Evolutionary conservation across 768 basidiomycete species (phyloP), one percentile per base, ranked within the genome.

Genomic region (Russula foetens): DNA sequence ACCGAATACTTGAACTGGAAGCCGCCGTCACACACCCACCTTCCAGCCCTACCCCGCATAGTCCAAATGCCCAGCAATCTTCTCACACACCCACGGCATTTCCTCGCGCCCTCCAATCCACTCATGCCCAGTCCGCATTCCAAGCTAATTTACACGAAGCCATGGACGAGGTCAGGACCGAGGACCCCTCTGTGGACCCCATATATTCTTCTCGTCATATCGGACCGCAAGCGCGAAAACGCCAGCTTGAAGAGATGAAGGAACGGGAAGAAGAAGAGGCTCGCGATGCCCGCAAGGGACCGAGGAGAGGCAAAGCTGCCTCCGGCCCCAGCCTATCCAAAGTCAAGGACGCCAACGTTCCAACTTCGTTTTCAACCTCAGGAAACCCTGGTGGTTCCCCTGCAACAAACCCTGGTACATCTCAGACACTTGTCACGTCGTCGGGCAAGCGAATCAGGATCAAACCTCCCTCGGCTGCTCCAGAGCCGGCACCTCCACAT

Each of bases 1-100:
- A 84, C 63, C 82, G 84, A 28, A 84, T 88, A 63, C 74, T 77
- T 61, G 85, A 84, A 60, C 76, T 87, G 29, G 83, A 87, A 68
- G 69, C 56, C 29, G 65, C 62, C 55, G 66, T 66, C 67, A 29
- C 76, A 75, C 58, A 71, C 74, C 29, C 74, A 70, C 54, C 66
- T 69, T 19, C 50, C 56, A 65, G 51, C 68, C 65, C 67, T 31
- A 26, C 51, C 24, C 56, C 56, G 15, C 60, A 53, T 29, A 62
- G 46, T 66, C 24, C 53, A 57, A 59, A 57, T 63, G 28, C 53
- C 71, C 50, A 67, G 31, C 58, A 51, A 21, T 66, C 69, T 3
- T 45, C 70, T 19, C 76, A 76, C 48, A 76, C 76, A 9, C 74
- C 73, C 19, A 76, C 77, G 58, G 80, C 80, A 41, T 78, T 77